These are phyloP conservation scores for Russula abietina DNA, from an alignment of 768 basidiomycete genomes.

Conservation along the genomic window DNA sequence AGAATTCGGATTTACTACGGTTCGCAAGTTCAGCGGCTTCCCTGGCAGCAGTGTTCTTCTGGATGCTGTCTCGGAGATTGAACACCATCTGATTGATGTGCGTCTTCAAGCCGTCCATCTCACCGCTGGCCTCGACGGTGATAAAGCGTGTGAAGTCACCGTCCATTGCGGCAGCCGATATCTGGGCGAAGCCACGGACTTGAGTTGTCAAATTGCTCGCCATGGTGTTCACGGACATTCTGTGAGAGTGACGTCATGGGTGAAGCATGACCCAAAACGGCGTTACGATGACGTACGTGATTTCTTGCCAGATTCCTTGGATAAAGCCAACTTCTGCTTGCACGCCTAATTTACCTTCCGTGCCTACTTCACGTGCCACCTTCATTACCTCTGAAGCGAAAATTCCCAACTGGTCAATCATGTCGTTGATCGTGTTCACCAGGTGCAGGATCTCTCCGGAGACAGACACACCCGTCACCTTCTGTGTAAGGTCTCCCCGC, in stretches of 20 bases:
- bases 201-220: conserved; percentile 94
- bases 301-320: conserved; percentile 98
- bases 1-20: conserved; percentile 92
- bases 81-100: conserved; percentile 99
- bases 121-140: conserved; percentile 96
- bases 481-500: conserved; percentile 86
- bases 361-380: conserved; percentile 95
- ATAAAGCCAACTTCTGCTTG: conserved; percentile 96
- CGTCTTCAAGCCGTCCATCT: conserved; percentile 99
- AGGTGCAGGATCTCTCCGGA: conserved; percentile 95
- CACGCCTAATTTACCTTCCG: conserved; percentile 96
- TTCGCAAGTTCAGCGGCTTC: conserved; percentile 99
- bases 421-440: conserved; percentile 95
- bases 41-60: conserved; percentile 92
- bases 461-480: conserved; percentile 88
- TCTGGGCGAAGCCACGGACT: conserved; percentile 96
- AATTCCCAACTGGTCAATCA: conserved; percentile 65
- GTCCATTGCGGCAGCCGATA: conserved; percentile 96
- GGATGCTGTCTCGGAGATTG: conserved; percentile 87
- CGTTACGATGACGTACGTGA: conserved; percentile 60
- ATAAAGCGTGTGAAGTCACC: conserved; percentile 99
- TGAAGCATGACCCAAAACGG: too few species aligned
- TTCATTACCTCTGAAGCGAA: conserved; percentile 85
- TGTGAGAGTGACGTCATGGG: conserved; percentile 31
- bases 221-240: conserved; percentile 97